These are phyloP conservation scores for Aspergillus sp. DNA, from an alignment of 2,329 filamentous ascomycete genomes.

Conservation along the genomic window DNA sequence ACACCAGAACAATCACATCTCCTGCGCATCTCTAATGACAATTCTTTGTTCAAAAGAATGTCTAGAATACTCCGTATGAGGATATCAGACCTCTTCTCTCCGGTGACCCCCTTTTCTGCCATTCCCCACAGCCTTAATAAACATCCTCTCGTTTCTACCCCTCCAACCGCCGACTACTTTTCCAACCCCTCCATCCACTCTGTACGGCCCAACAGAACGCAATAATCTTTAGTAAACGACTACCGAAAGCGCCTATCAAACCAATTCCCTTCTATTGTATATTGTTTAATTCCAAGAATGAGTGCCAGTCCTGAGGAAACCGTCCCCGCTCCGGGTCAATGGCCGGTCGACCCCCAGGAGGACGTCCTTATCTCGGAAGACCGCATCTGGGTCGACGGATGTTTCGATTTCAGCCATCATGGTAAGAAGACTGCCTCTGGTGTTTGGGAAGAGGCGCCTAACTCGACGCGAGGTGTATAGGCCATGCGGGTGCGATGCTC, in stretches of 20 bases:
- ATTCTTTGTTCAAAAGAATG: too few relatives aligned
- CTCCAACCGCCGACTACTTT: background rate
- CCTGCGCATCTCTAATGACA: too few relatives aligned
- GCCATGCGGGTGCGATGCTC: conserved; percentile 94
- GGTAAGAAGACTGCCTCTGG: conserved; percentile 50
- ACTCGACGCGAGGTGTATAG: conserved; percentile 42
- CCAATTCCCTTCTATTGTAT: background rate
- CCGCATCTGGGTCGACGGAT: conserved; percentile 96
- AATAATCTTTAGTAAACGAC: background rate
- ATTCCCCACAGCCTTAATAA: background rate
- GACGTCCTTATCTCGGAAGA: conserved; percentile 59
- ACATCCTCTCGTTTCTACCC: background rate
- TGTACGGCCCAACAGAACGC: background rate
- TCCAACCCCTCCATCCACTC: too few relatives aligned
- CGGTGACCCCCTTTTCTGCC: background rate
- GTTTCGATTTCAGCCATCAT: conserved; percentile 99
- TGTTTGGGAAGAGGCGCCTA: background rate
- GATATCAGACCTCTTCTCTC: too few relatives aligned
- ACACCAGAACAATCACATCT: too few relatives aligned
- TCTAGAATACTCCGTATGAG: too few relatives aligned
- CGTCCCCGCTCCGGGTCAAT: conserved; percentile 55
- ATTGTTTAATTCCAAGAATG: background rate
- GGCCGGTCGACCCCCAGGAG: conserved; percentile 65
- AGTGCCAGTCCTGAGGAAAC: conserved; percentile 22
- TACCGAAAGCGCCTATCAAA: background rate